Percentiles rank a stretch among this genome's conserved stretches.
Conservation (phyloP, 116 monocot species). For the Trichopus zeylanicus region DNA sequence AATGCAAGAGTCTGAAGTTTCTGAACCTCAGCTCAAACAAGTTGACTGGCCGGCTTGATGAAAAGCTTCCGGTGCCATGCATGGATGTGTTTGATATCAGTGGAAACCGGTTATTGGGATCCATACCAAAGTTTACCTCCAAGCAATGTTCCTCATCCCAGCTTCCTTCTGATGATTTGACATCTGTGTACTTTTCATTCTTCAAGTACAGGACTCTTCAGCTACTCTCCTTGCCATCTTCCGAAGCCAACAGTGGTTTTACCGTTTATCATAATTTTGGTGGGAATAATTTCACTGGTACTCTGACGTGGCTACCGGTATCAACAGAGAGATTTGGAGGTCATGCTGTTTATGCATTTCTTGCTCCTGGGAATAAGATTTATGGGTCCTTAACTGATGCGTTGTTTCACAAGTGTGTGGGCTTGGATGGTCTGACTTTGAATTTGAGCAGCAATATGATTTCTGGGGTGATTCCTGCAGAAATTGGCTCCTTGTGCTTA, state of each 20-base stretch:
- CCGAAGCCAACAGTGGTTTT: conserved; percentile 8
- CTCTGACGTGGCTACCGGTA: conserved; percentile 41
- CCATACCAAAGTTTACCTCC: conserved; percentile 39
- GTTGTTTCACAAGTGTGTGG: conserved; percentile 53
- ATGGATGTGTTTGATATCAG: conserved; percentile 85
- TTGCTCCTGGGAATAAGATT: conserved; percentile 46
- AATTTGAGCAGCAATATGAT: conserved; percentile 54
- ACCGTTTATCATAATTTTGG: conserved; percentile 69
- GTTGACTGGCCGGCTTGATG: conserved; percentile 46
- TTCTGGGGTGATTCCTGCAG: conserved; percentile 35
- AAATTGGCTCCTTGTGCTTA: conserved; percentile 30
- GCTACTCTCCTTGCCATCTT: conserved; percentile 13
- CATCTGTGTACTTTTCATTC: conserved; percentile 36
- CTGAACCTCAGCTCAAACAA: conserved; percentile 76
- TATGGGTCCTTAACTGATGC: conserved; percentile 32
- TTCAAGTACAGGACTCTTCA: conserved; percentile 19
- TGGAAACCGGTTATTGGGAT: conserved; percentile 52
- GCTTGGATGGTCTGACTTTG: conserved; percentile 36
- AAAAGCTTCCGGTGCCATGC: conserved; percentile 52
- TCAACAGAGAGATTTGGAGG: conserved; percentile 27
- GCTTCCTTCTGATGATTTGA: conserved; percentile 14
- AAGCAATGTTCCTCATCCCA: conserved; percentile 19
- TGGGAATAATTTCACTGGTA: conserved; percentile 56
- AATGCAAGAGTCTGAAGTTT: conserved; percentile 61
- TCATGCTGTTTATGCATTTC: conserved; percentile 38